Conservation (phyloP, 495 filamentous ascomycete species). For the Pyronema domesticum region DNA sequence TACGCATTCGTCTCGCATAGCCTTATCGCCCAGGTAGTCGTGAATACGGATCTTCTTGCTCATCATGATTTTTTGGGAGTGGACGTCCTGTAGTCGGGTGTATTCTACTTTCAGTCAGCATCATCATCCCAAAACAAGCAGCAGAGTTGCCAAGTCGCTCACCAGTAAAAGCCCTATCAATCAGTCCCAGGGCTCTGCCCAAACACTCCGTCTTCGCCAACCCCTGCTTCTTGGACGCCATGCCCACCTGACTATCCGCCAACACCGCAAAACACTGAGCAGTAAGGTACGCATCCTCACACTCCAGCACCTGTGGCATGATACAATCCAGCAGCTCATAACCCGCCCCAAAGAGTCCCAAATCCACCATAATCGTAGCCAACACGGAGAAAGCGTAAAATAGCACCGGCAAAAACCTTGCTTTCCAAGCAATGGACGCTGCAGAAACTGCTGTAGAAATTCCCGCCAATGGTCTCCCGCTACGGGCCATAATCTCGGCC, state of each 20-base stretch:
- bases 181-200: conserved; percentile 44
- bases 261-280: conserved; percentile 57
- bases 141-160: not conserved
- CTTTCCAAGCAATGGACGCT: conserved; percentile 54
- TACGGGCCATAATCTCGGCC: conserved; percentile 46
- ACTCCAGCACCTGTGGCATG: conserved; percentile 68
- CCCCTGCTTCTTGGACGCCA: conserved; percentile 33
- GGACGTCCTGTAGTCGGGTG: conserved; percentile 53
- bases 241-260: conserved; percentile 68
- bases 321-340: conserved; percentile 48
- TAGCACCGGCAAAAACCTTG: conserved; percentile 50
- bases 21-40: conserved; percentile 52
- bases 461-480: conserved; percentile 57
- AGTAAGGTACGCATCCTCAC: conserved; percentile 44
- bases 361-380: conserved; percentile 45
- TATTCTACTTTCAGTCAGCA: conserved; percentile 33
- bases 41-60: conserved; percentile 72
- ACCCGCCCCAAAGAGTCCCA: conserved; percentile 60
- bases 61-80: conserved; percentile 64
- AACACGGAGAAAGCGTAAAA: conserved; percentile 62
- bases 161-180: conserved; percentile 43
- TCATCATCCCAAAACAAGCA: not conserved
- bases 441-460: conserved; percentile 72
- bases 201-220: conserved; percentile 38
- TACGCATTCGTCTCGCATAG: conserved; percentile 44